Percentiles rank a stretch among this genome's conserved stretches.
phyloP scores from a whole-genome alignment of 257 asterid genomes.

The Scutellaria minor region DNA sequence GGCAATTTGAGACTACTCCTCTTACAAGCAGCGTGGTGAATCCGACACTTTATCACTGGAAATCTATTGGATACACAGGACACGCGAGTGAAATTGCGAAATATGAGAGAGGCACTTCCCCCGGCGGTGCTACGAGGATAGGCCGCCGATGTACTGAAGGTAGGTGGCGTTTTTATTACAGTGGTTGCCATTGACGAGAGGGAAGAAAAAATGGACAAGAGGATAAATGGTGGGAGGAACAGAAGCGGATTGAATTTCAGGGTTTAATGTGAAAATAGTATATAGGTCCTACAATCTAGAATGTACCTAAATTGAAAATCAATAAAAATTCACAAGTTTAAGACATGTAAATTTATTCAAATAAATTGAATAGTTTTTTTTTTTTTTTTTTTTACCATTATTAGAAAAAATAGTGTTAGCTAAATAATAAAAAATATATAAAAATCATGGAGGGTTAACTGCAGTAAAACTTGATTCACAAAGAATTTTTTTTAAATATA shows the following conservation, averaged over 20 bases:
- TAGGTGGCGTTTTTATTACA: conserved; percentile 48
- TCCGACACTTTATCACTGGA: conserved; percentile 39
- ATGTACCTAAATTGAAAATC: neutral
- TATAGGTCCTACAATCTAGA: conserved; percentile 20
- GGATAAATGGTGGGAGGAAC: conserved; percentile 34
- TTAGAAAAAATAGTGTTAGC: too few species aligned
- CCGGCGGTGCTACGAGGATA: conserved; percentile 41
- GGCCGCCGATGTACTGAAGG: conserved; percentile 44
- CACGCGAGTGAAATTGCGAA: conserved; percentile 33
- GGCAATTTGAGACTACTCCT: conserved; percentile 39
- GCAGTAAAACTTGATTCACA: too few species aligned
- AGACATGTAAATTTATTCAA: too few species aligned
- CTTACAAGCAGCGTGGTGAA: conserved; percentile 25
- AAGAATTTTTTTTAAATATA: too few species aligned
- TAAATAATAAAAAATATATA: too few species aligned
- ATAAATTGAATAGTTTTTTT: too few species aligned
- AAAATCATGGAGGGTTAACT: too few species aligned
- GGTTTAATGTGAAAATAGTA: conserved; percentile 11
- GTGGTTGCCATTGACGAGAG: conserved; percentile 50
- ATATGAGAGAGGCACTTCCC: conserved; percentile 35
- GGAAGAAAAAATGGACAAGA: conserved; percentile 10
- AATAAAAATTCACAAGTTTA: too few species aligned
- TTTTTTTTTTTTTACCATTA: too few species aligned
- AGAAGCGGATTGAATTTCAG: conserved; percentile 40
- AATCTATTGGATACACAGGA: conserved; percentile 37